Conservation (phyloP, 2,329 filamentous ascomycete species). For the Claviceps sp. region DNA sequence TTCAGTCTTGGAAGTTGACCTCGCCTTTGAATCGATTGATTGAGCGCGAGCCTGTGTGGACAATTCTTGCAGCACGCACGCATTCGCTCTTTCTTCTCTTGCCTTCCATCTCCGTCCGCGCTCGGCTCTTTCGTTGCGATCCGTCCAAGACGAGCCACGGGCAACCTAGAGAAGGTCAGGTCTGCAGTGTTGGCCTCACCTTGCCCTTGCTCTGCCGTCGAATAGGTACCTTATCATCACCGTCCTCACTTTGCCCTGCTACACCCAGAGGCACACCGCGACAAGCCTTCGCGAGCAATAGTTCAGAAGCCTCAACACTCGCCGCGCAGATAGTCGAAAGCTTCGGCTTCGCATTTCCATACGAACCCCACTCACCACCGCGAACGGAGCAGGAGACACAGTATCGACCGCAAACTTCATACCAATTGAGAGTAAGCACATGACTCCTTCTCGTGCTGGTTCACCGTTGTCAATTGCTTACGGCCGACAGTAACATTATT, state of each 20-base stretch:
- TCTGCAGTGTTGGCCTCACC: not conserved
- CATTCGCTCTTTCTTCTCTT: constrained; percentile 29
- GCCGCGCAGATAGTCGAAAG: not conserved
- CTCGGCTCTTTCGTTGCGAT: constrained; percentile 33
- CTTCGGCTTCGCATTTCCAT: constrained; percentile 12
- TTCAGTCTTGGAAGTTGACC: too few species aligned
- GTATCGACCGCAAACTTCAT: not conserved
- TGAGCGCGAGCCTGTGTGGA: constrained; percentile 16
- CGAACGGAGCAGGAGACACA: constrained; percentile 2
- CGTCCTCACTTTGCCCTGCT: not conserved
- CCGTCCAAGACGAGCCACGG: constrained; percentile 29
- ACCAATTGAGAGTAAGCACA: not conserved
- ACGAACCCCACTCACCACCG: constrained; percentile 13
- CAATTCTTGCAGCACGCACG: constrained; percentile 34
- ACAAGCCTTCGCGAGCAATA: not conserved
- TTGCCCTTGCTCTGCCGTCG: not conserved
- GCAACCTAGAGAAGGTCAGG: not conserved
- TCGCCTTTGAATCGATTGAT: constrained; percentile 4
- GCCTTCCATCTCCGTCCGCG: constrained; percentile 33
- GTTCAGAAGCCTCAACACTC: not conserved
- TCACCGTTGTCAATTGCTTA: not conserved
- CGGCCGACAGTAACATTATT: constrained; percentile 1
- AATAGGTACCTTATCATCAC: not conserved
- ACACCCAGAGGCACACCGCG: not conserved
- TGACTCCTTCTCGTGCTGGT: constrained; percentile 7